A percentile compares a stretch with the other conserved stretches of the same genome.
These are phyloP conservation scores for Chalara sp. DNA, from an alignment of 2,329 filamentous ascomycete genomes.

Conservation along the genomic window DNA sequence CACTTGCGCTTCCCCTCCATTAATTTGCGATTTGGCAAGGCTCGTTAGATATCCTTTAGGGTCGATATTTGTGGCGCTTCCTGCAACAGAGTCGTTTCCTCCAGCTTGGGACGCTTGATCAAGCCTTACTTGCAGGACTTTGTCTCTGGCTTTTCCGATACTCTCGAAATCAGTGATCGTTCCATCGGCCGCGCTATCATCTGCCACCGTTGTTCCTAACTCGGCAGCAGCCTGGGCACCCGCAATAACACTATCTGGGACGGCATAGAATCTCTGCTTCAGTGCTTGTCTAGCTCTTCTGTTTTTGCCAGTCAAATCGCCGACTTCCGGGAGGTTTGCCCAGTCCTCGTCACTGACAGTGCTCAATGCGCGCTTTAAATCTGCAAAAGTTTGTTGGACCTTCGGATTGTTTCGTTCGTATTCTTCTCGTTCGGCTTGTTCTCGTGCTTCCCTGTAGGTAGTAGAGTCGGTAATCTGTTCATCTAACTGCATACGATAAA, in stretches of 20 bases:
- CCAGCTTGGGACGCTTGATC: constrained; percentile 69
- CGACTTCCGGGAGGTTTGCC: constrained; percentile 91
- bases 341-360: constrained; percentile 92
- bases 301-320: constrained; percentile 93
- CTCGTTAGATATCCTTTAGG: constrained; percentile 94
- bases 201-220: constrained; percentile 80
- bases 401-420: constrained; percentile 98
- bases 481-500: constrained; percentile 50
- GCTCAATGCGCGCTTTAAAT: constrained; percentile 83
- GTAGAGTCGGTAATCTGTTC: constrained; percentile 73
- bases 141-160: constrained; percentile 92
- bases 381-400: constrained; percentile 95
- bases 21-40: constrained; percentile 73
- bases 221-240: constrained; percentile 75
- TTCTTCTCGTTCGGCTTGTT: constrained; percentile 84
- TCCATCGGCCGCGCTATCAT: constrained; percentile 72
- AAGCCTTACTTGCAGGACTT: constrained; percentile 87
- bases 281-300: constrained; percentile 76
- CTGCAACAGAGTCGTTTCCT: constrained; percentile 61
- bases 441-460: constrained; percentile 81
- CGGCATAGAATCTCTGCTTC: constrained; percentile 85
- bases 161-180: constrained; percentile 98
- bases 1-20: constrained; percentile 74
- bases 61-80: constrained; percentile 86
- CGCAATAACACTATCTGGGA: constrained; percentile 91